Base-by-base conservation (phyloP, 768 basidiomycete species). In the Leucosporidium scottii region DNA sequence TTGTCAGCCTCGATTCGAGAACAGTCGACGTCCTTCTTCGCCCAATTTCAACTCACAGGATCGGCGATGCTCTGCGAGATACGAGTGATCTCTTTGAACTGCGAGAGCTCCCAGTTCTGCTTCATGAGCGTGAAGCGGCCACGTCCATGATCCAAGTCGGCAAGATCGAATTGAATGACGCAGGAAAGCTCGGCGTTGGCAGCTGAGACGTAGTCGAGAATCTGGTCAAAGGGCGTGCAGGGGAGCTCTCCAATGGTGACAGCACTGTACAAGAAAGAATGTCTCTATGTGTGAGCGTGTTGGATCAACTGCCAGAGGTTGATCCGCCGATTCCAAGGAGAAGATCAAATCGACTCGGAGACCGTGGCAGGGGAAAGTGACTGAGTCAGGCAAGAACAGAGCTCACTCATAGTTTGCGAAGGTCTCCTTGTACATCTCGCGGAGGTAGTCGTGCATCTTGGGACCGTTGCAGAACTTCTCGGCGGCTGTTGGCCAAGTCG, bases 371-470 rank as follows among this genome's bases (percentile, higher is more conserved):
- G n/a, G n/a, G n/a, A n/a, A n/a, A n/a, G n/a, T n/a, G n/a, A n/a
- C n/a, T n/a, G n/a, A n/a, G n/a, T n/a, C 1, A 34, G 25, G 4
- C 4, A 44, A 44, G 39, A 15, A 44, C 8, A 15, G 8, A 44
- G 55, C 28, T 36, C 50, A 62, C 53, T 79, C 84, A 67, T 72
- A 86, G 85, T 79, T 53, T 15, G 83, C 84, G 21, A 88, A 79
- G 6, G 88, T 85, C 69, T 85, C 81, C 44, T 70, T 62, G 64
- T 85, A 76, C 86, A 90, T 87, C 77, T 89, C 84, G 70, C 83
- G 80, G 56, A 90, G 74, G 73, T 82, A 89, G 65, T 87, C 84
- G 73, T 88, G 86, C 0, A 88, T 84, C 15, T 79, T 80, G 7
- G 86, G 87, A 3, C 87, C 87, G 73, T 63, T 65, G 34, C 68